Base-by-base conservation (phyloP, 441 rosid genomes). In the Gossypium trilobum region DNA sequence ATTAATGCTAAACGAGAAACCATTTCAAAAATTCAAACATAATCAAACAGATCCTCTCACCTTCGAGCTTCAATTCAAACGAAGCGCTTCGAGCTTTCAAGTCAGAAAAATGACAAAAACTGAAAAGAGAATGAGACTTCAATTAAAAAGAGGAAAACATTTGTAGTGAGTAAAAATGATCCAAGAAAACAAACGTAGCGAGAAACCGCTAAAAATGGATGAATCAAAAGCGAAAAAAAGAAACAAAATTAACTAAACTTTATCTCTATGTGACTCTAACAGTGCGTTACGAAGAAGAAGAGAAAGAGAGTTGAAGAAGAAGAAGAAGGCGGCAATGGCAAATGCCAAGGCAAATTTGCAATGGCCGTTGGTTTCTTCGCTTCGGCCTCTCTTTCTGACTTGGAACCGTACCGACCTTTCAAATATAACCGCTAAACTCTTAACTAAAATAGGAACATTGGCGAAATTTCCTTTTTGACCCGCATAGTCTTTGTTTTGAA, bases 381-480 rank as follows among this genome's bases (percentile, higher is more conserved):
- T 48, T 48, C 14, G n/a, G 23, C 50, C 17, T 14, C 25, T 48
- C 62, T 55, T 42, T 36, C 65, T 51, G 76, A 77, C 25, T 27
- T 74, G 77, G 72, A 70, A 17, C 0, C 4, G 8, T 66, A 27
- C 68, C 60, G 54, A 61, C 78, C 81, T 14, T 67, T 75, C 58
- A 67, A 71, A 59, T 36, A 23, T 54, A 75, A 78, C 80, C 66
- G 81, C 74, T 55, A 33, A 33, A 54, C n/a, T 22, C 2, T 17
- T 22, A 78, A 78, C 76, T 59, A 42, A 17, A 58, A 39, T 42
- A 16, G 8, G 31, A 20, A 23, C 8, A 54, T 56, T n/a, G 1
- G 0, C 5, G 5, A 33, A 33, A 5, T 66, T 66, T 22, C 56
- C 0, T 0, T 66, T 66, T 44, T 46, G 2, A 1, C 56, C 36